These are phyloP conservation scores for Phytopythium boreale DNA, from an alignment of 352 stramenopile species.

Conservation along the genomic window DNA sequence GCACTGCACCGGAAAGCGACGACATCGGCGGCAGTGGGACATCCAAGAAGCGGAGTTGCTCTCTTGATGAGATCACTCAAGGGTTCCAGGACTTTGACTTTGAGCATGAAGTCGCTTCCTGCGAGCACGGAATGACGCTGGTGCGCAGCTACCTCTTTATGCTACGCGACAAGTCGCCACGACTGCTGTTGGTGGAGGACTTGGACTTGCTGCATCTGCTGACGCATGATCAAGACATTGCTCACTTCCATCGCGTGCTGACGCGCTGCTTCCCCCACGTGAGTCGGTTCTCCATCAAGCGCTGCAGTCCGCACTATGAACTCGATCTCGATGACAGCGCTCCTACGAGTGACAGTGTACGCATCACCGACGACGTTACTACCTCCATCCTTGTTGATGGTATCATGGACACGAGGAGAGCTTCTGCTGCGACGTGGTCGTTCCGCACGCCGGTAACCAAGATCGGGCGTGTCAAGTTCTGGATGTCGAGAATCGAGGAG, in stretches of 20 bases:
- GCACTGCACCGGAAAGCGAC: not conserved
- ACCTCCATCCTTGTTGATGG: slow-evolving; percentile 13
- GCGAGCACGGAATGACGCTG: slow-evolving; percentile 35
- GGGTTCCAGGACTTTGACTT: slow-evolving; percentile 64
- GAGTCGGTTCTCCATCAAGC: slow-evolving; percentile 27
- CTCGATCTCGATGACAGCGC: not conserved
- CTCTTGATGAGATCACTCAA: slow-evolving; percentile 34
- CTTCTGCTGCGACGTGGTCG: not conserved
- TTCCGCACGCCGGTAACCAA: slow-evolving; percentile 51
- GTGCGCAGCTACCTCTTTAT: slow-evolving; percentile 35
- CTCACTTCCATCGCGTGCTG: slow-evolving; percentile 23
- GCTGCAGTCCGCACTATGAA: slow-evolving; percentile 10
- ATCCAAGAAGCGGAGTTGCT: slow-evolving; percentile 25
- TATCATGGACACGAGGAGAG: not conserved
- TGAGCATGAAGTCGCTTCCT: slow-evolving; percentile 25
- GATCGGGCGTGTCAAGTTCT: slow-evolving; percentile 65
- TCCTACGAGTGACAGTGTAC: not conserved
- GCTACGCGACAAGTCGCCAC: slow-evolving; percentile 32
- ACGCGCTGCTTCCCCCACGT: slow-evolving; percentile 38
- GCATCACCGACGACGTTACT: slow-evolving; percentile 5
- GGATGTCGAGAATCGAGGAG: slow-evolving; percentile 58
- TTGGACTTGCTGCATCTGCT: slow-evolving; percentile 34
- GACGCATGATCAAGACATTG: slow-evolving; percentile 34
- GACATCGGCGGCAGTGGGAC: not conserved
- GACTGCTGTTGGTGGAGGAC: slow-evolving; percentile 42